Conservation (phyloP, 192 early-diverging fungal species). For the Podila clonocystis region DNA sequence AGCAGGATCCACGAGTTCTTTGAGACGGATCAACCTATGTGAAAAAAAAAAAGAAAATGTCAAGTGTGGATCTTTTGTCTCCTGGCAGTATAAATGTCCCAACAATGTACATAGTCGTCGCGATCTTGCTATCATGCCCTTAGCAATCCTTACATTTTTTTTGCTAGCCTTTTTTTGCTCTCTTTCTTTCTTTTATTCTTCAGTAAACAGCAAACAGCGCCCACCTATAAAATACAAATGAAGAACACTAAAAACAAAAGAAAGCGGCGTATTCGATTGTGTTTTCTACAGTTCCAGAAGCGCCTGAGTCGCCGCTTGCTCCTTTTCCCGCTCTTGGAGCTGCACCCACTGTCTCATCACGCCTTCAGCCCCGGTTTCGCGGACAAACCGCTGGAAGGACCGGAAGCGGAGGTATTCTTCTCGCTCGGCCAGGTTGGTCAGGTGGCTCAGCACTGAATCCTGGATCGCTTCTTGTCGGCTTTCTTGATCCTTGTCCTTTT, state of each 20-base stretch:
- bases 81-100: too few relatives aligned
- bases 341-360: slow-evolving; percentile 29
- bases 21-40: slow-evolving; percentile 18
- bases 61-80: too few relatives aligned
- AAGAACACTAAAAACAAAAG: neutral
- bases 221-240: neutral
- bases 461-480: neutral
- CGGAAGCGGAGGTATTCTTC: slow-evolving; percentile 39
- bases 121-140: too few relatives aligned
- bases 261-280: too few relatives aligned
- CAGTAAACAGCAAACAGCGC: neutral
- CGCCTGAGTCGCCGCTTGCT: slow-evolving; percentile 10
- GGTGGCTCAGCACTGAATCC: slow-evolving; percentile 15
- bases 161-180: neutral
- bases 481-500: neutral
- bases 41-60: neutral
- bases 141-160: too few relatives aligned
- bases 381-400: slow-evolving; percentile 24
- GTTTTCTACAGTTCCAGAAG: slow-evolving; percentile 14
- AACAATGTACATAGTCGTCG: too few relatives aligned
- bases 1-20: slow-evolving; percentile 14
- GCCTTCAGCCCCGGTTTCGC: slow-evolving; percentile 17
- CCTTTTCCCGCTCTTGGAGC: slow-evolving; percentile 28
- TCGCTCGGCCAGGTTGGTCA: slow-evolving; percentile 23
- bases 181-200: neutral